Evolutionary conservation across 495 filamentous ascomycete species (phyloP).

Genomic region (Annulohypoxylon stygium): DNA sequence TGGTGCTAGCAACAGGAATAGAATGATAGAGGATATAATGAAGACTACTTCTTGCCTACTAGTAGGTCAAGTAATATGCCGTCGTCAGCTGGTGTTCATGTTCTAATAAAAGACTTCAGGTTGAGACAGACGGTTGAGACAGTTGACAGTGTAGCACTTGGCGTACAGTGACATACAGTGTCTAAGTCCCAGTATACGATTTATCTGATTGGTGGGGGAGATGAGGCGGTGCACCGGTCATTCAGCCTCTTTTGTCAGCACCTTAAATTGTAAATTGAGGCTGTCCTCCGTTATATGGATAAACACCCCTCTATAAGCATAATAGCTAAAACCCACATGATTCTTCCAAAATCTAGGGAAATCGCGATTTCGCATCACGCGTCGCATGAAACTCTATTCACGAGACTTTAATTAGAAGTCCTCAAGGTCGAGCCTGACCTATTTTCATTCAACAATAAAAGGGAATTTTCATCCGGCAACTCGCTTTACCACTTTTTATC

Average conservation of each 20-base stretch:
- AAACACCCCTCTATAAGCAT: constrained; percentile 29
- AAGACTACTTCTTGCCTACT: neutral
- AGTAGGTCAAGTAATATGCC: constrained; percentile 25
- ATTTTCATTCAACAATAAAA: constrained; percentile 33
- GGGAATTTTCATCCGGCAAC: neutral
- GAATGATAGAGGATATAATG: neutral
- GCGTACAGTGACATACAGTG: neutral
- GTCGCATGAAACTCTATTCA: constrained; percentile 50
- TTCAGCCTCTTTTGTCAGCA: constrained; percentile 35
- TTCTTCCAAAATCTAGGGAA: constrained; percentile 25
- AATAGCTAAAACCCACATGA: constrained; percentile 37
- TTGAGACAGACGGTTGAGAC: neutral
- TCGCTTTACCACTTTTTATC: neutral
- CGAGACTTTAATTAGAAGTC: constrained; percentile 34
- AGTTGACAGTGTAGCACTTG: neutral
- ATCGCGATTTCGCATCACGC: constrained; percentile 52
- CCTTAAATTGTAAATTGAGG: neutral
- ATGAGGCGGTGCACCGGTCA: constrained; percentile 45
- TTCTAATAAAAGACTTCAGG: constrained; percentile 35
- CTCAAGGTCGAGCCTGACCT: constrained; percentile 28
- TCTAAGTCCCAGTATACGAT: neutral
- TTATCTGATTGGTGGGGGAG: constrained; percentile 13
- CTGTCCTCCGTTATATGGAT: constrained; percentile 20
- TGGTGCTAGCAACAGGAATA: constrained; percentile 3
- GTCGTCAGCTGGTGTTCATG: constrained; percentile 40